Conservation (phyloP, 176 grass and related monocot species). For the Otatea glauca region DNA sequence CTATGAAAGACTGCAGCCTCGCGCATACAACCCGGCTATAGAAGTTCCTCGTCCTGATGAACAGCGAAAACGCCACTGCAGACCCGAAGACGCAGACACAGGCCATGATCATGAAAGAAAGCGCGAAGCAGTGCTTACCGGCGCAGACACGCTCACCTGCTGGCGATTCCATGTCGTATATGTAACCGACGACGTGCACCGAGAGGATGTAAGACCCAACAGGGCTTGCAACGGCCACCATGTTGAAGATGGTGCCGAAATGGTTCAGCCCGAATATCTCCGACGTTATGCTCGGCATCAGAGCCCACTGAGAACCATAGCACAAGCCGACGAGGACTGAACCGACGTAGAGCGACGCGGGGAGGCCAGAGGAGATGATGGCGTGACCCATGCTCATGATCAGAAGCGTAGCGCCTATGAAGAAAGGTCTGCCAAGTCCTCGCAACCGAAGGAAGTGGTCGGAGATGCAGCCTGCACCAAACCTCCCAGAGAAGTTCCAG, state of each 20-base stretch:
- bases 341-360: constrained; percentile 59
- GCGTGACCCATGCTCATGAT: constrained; percentile 61
- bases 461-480: constrained; percentile 58
- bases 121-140: constrained; percentile 66
- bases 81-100: constrained; percentile 50
- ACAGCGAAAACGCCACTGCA: constrained; percentile 46
- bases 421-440: constrained; percentile 16
- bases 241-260: constrained; percentile 80
- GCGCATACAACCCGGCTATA: constrained; percentile 54
- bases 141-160: constrained; percentile 29
- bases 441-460: too few relatives aligned
- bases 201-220: constrained; percentile 75
- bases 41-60: constrained; percentile 68
- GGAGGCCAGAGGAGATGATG: constrained; percentile 62
- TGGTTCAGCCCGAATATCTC: constrained; percentile 73
- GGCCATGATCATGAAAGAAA: constrained; percentile 74
- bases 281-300: constrained; percentile 81
- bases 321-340: constrained; percentile 70
- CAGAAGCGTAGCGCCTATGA: constrained; percentile 48
- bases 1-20: constrained; percentile 28
- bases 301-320: constrained; percentile 71
- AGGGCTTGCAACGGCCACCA: constrained; percentile 67
- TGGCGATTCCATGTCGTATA: constrained; percentile 64
- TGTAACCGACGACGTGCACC: constrained; percentile 67
- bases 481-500: constrained; percentile 29